Percentiles rank a stretch among this genome's conserved stretches.
phyloP scores from a whole-genome alignment of 345 rosid genomes.

The Dipteronia sinensis region DNA sequence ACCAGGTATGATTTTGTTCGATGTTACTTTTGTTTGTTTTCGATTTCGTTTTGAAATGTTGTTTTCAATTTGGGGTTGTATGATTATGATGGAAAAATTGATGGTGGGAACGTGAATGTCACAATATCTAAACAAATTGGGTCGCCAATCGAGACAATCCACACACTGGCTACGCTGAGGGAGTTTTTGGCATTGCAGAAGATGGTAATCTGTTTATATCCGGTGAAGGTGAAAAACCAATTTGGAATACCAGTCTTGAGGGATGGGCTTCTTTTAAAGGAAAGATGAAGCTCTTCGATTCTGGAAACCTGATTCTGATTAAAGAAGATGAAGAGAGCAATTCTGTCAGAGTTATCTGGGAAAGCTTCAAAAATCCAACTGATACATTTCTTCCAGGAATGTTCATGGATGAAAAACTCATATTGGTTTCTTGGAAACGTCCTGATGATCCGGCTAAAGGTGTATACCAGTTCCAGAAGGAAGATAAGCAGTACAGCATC shows the following conservation, averaged over 20 bases:
- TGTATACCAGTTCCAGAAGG: constrained; percentile 20
- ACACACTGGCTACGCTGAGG: background rate
- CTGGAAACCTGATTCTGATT: constrained; percentile 35
- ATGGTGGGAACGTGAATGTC: no score
- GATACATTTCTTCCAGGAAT: constrained; percentile 48
- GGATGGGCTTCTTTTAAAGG: background rate
- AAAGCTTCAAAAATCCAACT: constrained; percentile 36
- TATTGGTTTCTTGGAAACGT: constrained; percentile 37
- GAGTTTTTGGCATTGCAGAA: background rate
- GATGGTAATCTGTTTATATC: constrained; percentile 27
- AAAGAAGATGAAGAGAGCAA: background rate
- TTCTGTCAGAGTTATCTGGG: background rate
- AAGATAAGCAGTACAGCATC: background rate
- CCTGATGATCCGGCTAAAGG: constrained; percentile 33
- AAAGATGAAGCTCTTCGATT: constrained; percentile 23
- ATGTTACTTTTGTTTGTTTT: no score
- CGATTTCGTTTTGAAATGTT: no score
- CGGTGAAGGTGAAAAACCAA: background rate
- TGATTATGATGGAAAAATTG: no score
- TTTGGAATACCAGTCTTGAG: background rate
- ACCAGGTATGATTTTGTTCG: no score
- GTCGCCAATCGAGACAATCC: constrained; percentile 28
- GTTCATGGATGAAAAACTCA: constrained; percentile 25
- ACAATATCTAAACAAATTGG: no score
- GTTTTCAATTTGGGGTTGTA: no score